Evolutionary conservation across 2,329 filamentous ascomycete genomes (phyloP), one percentile per base, ranked within the genome.

Genomic region (Colletotrichum lindemuthianum): DNA sequence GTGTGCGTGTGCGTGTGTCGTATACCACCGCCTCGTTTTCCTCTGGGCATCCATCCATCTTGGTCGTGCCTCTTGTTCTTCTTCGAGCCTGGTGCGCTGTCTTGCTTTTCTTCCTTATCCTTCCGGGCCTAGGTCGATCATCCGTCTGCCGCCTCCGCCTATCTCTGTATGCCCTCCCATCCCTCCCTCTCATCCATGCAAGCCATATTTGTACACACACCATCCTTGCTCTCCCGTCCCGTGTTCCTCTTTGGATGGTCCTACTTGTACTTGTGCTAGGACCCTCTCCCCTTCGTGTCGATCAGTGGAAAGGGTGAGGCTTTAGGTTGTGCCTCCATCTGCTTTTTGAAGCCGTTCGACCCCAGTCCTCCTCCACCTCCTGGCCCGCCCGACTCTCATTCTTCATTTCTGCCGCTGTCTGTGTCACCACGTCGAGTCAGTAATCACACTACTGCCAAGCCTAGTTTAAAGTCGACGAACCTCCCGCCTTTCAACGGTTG

Each of bases 331-430:
- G n/a, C 43, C 43, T 45, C 33, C 39, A 9, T 32, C 15, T 16
- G 15, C 11, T 56, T 56, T 47, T 56, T 41, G 41, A 52, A 37
- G 15, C 36, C 53, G 15, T 44, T 43, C 51, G 51, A 15, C 50
- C 50, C 50, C 16, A 41, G 40, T 11, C 32, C 32, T 24, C 5
- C 24, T 24, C 24, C 11, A 6, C 24, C n/a, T 33, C 24, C 44
- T 15, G n/a, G 13, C 36, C 36, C 36, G 10, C 16, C 13, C 32
- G 16, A 11, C 1, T 13, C 16, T 9, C 0, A 59, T 59, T 39
- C 55, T 43, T n/a, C 45, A 40, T 36, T 41, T 51, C 36, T 41
- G 13, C 55, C 44, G 36, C 45, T 43, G 16, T 15, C 8, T 7
- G 9, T 15, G 9, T 11, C 43, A 10, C 16, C 16, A 11, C 43